Percentiles rank a stretch among this genome's conserved stretches.
Conservation (phyloP, 2,329 filamentous ascomycete species). For the Ramichloridium luteum region DNA sequence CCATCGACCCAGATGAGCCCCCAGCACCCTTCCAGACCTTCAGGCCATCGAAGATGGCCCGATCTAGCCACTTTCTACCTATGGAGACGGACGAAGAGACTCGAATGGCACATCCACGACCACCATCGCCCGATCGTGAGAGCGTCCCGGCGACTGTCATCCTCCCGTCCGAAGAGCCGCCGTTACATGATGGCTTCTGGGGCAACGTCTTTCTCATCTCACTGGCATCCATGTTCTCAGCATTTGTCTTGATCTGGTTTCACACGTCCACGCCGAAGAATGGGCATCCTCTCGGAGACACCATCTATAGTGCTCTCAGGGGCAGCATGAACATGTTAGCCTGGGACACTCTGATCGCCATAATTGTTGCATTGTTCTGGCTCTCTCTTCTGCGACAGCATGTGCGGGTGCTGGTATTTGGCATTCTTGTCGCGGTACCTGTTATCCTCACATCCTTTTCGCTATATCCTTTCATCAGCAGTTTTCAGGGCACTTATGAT, state of each 20-base stretch:
- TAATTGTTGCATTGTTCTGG: constrained; percentile 83
- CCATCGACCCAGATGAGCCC: constrained; percentile 32
- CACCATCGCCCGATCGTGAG: constrained; percentile 38
- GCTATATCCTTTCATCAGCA: constrained; percentile 80
- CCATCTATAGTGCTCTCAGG: constrained; percentile 80
- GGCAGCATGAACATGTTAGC: constrained; percentile 81
- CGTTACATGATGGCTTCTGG: constrained; percentile 82
- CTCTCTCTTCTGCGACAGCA: constrained; percentile 78
- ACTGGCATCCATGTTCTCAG: constrained; percentile 71
- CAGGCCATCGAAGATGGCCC: constrained; percentile 29
- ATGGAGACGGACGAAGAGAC: constrained; percentile 41
- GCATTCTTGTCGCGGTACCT: constrained; percentile 74
- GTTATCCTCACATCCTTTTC: constrained; percentile 79
- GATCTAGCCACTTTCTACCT: constrained; percentile 34
- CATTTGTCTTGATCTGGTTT: constrained; percentile 78
- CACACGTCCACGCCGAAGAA: constrained; percentile 63
- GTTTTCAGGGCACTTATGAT: constrained; percentile 64
- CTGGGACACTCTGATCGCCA: constrained; percentile 79
- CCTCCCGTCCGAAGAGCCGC: constrained; percentile 53
- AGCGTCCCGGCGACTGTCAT: constrained; percentile 47
- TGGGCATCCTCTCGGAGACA: constrained; percentile 71
- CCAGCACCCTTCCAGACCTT: constrained; percentile 46
- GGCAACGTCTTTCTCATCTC: constrained; percentile 80
- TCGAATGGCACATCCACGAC: constrained; percentile 32
- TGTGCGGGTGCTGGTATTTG: constrained; percentile 67